These are phyloP conservation scores for Epichloe amarillans DNA, from an alignment of 2,329 filamentous ascomycete species.

Conservation along the genomic window DNA sequence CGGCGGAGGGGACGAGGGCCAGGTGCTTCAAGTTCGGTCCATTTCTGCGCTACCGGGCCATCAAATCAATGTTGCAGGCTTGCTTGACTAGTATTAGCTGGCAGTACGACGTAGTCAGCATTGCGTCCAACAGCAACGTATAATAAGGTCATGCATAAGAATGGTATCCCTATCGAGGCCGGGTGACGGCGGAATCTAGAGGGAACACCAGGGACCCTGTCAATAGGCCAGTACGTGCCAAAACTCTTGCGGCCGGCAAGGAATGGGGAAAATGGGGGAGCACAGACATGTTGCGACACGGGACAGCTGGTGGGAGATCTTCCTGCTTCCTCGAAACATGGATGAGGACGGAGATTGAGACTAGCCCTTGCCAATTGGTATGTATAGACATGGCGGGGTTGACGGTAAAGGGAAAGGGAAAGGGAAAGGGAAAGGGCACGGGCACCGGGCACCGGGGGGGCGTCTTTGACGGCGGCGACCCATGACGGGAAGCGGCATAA, in stretches of 20 bases:
- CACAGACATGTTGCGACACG: neutral
- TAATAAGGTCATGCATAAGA: neutral
- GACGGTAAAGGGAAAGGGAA: neutral
- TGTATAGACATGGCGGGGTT: neutral
- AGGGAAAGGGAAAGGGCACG: neutral
- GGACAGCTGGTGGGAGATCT: neutral
- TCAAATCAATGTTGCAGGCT: slow-evolving; percentile 2
- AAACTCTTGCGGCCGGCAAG: neutral
- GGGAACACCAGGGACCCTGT: slow-evolving; percentile 1
- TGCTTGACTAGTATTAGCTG: neutral
- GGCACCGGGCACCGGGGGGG: neutral
- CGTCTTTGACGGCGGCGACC: neutral
- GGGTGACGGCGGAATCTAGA: neutral
- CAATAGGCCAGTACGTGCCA: neutral
- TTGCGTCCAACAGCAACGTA: neutral
- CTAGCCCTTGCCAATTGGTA: neutral
- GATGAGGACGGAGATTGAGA: neutral
- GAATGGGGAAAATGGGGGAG: slow-evolving; percentile 1
- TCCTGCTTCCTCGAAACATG: neutral
- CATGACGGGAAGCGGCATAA: slow-evolving; percentile 1
- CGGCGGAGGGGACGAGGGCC: neutral
- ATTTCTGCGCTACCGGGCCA: neutral
- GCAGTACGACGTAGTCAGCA: slow-evolving; percentile 2
- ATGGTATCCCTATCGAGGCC: neutral
- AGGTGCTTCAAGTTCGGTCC: neutral